Conservation (phyloP, 495 filamentous ascomycete species). For the Aspergillus incahuasiensis region DNA sequence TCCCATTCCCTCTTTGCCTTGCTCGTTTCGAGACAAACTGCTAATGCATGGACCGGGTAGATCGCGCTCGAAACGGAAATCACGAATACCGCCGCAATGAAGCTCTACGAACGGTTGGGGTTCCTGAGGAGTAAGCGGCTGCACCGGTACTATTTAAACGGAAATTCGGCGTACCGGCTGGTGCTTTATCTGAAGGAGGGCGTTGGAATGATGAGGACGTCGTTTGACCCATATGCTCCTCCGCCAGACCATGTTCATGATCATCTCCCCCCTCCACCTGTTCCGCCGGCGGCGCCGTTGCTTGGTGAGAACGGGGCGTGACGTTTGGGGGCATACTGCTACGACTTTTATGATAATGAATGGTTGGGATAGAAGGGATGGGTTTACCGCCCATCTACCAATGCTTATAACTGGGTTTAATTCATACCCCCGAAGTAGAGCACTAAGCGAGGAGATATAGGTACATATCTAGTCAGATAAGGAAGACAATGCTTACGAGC, state of each 20-base stretch:
- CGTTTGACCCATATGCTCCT: slow-evolving; percentile 35
- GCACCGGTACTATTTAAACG: slow-evolving; percentile 95
- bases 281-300: slow-evolving; percentile 15
- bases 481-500: too few relatives aligned
- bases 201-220: slow-evolving; percentile 35
- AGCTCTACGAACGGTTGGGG: slow-evolving; percentile 88
- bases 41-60: slow-evolving; percentile 27
- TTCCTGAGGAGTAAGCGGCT: slow-evolving; percentile 91
- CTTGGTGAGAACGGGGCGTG: slow-evolving; percentile 25
- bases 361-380: slow-evolving; percentile 4
- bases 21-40: neutral
- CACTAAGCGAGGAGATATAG: neutral
- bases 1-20: slow-evolving; percentile 1
- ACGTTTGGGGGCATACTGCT: neutral
- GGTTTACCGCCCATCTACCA: neutral
- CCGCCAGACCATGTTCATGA: slow-evolving; percentile 8
- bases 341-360: slow-evolving; percentile 4
- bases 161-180: slow-evolving; percentile 87
- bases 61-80: slow-evolving; percentile 96
- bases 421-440: neutral
- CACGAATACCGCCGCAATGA: slow-evolving; percentile 86
- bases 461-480: neutral
- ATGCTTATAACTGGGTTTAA: neutral
- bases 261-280: neutral
- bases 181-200: slow-evolving; percentile 76